These are phyloP conservation scores for Echinochloa phyllopogon DNA, from an alignment of 176 grass and related monocot species.

Conservation along the genomic window DNA sequence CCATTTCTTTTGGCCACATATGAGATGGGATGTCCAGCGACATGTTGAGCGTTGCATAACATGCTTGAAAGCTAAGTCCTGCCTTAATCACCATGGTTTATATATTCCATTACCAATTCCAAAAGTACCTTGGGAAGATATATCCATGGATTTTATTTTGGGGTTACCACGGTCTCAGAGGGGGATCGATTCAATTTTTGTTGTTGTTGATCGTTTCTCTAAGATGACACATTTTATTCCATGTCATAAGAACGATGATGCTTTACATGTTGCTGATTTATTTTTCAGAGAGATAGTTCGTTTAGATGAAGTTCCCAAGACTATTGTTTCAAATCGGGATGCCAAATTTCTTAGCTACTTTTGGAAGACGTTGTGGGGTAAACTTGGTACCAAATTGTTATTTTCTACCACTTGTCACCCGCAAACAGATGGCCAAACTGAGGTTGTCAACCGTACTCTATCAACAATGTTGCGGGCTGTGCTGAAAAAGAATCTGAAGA, in stretches of 20 bases:
- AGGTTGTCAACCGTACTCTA: too few relatives aligned
- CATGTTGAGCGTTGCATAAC: not conserved
- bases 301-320: too few relatives aligned
- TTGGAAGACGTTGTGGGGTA: too few relatives aligned
- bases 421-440: too few relatives aligned
- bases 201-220: not conserved
- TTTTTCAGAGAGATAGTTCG: too few relatives aligned
- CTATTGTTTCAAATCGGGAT: too few relatives aligned
- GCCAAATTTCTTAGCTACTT: too few relatives aligned
- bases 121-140: not conserved
- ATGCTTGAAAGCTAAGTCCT: not conserved
- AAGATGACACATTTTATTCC: not conserved
- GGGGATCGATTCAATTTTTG: not conserved
- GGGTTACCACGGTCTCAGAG: not conserved
- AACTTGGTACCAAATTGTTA: too few relatives aligned
- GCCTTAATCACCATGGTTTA: not conserved
- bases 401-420: too few relatives aligned
- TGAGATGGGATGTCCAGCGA: not conserved
- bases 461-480: too few relatives aligned
- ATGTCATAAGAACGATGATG: not conserved
- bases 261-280: too few relatives aligned
- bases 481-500: too few relatives aligned
- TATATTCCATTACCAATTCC: not conserved
- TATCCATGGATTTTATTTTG: not conserved
- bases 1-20: not conserved